Percentiles rank a stretch among this genome's conserved stretches.
Conservation (phyloP, 129 eudicot species). For the Arctium lappa region DNA sequence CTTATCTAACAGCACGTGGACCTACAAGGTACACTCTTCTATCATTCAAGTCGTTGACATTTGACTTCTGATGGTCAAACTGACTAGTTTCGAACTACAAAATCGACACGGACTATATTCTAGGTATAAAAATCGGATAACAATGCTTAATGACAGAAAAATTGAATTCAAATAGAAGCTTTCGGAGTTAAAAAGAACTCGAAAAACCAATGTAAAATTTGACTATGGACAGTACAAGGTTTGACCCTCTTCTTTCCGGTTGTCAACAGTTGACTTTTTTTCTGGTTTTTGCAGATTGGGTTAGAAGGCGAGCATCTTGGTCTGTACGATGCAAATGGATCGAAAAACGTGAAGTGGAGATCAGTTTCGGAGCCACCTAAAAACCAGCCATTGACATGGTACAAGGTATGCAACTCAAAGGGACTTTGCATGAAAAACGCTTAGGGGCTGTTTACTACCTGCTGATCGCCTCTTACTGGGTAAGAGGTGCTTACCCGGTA, state of each 20-base stretch:
- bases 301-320: slow-evolving; percentile 70
- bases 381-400: slow-evolving; percentile 92
- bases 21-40: slow-evolving; percentile 59
- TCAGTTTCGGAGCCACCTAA: slow-evolving; percentile 66
- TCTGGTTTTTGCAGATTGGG: slow-evolving; percentile 57
- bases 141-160: neutral
- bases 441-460: neutral
- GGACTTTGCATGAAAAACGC: neutral
- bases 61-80: slow-evolving; percentile 14
- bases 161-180: neutral
- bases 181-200: neutral
- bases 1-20: slow-evolving; percentile 63
- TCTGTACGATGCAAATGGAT: slow-evolving; percentile 46
- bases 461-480: neutral
- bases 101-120: neutral
- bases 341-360: slow-evolving; percentile 54
- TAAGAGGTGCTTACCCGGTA: neutral
- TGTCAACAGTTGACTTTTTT: neutral
- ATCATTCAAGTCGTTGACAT: neutral
- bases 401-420: slow-evolving; percentile 60
- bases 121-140: neutral
- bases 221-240: neutral
- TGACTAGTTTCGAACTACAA: neutral
- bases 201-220: neutral
- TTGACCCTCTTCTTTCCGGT: slow-evolving; percentile 1